A percentile compares a stretch with the other conserved stretches of the same genome.
Conservation (phyloP, 2,329 filamentous ascomycete genomes). For the Paracorniculantispora psalliotae region DNA sequence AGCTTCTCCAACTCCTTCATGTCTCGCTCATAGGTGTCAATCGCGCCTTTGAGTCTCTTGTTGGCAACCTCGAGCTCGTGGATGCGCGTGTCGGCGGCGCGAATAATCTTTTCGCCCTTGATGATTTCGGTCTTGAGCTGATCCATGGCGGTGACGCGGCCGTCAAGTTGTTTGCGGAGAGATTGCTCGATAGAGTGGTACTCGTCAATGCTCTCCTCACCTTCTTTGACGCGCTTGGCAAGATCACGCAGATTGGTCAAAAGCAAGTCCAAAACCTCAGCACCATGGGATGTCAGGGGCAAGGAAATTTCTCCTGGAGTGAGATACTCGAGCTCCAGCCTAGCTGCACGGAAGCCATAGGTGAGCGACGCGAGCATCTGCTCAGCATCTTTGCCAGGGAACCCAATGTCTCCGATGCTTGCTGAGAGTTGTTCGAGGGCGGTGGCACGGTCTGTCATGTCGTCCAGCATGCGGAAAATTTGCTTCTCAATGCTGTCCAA, state of each 20-base stretch:
- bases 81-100: constrained; percentile 35
- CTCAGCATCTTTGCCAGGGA: constrained; percentile 41
- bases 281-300: constrained; percentile 47
- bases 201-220: constrained; percentile 54
- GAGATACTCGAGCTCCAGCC: constrained; percentile 58
- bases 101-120: constrained; percentile 28
- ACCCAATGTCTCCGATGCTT: constrained; percentile 46
- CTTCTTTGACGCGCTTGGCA: constrained; percentile 39
- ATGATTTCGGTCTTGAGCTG: constrained; percentile 38
- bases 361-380: constrained; percentile 46
- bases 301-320: constrained; percentile 53
- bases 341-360: constrained; percentile 48
- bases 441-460: constrained; percentile 44
- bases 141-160: constrained; percentile 48
- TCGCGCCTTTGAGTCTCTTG: constrained; percentile 45
- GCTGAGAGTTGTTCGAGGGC: constrained; percentile 41
- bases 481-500: constrained; percentile 36
- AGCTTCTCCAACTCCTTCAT: constrained; percentile 49
- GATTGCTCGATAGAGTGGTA: constrained; percentile 53
- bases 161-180: constrained; percentile 51
- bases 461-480: constrained; percentile 38
- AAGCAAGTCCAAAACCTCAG: constrained; percentile 51
- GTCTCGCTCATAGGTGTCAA: constrained; percentile 50
- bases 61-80: constrained; percentile 46
- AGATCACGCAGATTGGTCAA: constrained; percentile 47